A percentile compares a stretch with the other conserved stretches of the same genome.
These are phyloP conservation scores for Euphorbia tirucalli DNA, from an alignment of 345 rosid species.

Conservation along the genomic window DNA sequence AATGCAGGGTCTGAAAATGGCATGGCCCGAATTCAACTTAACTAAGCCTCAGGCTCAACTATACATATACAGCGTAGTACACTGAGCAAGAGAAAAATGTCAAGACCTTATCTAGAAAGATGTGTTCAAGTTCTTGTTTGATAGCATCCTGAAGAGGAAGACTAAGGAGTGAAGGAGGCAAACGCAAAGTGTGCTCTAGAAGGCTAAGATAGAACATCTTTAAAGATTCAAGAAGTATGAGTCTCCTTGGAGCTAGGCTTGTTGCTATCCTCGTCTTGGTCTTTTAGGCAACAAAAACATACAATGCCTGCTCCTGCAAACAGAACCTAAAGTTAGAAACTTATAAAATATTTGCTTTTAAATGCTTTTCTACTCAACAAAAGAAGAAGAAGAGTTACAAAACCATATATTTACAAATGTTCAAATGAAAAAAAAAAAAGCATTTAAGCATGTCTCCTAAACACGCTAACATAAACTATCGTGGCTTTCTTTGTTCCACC, in stretches of 20 bases:
- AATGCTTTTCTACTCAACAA: too few species aligned
- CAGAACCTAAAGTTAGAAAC: background rate
- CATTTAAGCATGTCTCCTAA: too few species aligned
- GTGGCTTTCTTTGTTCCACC: too few species aligned
- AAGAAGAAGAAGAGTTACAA: too few species aligned
- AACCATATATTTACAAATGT: background rate
- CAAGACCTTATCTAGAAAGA: constrained; percentile 78
- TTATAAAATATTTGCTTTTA: background rate
- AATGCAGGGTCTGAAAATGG: too few species aligned
- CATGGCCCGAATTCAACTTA: background rate
- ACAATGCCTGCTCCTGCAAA: background rate
- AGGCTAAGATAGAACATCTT: constrained; percentile 74
- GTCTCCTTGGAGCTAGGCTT: background rate
- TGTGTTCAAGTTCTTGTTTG: constrained; percentile 41
- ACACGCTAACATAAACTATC: too few species aligned
- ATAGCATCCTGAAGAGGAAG: constrained; percentile 67
- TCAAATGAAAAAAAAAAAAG: background rate
- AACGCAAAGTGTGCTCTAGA: constrained; percentile 66
- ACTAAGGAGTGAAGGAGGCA: constrained; percentile 71
- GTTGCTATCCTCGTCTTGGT: background rate
- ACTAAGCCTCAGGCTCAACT: background rate
- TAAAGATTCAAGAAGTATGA: background rate
- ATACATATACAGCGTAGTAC: too few species aligned
- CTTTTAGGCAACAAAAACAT: background rate
- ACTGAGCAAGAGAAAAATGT: background rate